Evolutionary conservation across 2,329 filamentous ascomycete species (phyloP), one percentile per base, ranked within the genome.

Genomic region (Bipolaris gigantea): DNA sequence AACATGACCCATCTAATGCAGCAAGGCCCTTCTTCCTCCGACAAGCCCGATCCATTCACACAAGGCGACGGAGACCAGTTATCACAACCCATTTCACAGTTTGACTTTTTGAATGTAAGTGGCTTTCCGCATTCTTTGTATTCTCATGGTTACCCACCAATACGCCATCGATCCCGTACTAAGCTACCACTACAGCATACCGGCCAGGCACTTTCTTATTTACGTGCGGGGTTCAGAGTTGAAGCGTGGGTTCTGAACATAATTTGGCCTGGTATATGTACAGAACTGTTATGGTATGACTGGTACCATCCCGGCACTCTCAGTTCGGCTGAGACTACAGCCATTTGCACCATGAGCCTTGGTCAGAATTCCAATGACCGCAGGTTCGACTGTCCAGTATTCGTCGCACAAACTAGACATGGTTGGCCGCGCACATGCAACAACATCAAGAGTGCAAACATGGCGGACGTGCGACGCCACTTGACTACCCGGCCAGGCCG

Each of bases 391-490:
- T 48, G 46, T 27, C 46, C 46, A 3, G 30, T 41, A 2, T 41
- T 40, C 5, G 46, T 41, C 6, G 40, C 40, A 21, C 27, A 43
- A 43, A n/a, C 27, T 33, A 25, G 40, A 32, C 18, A 43, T 43
- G 40, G 40, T 15, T 43, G 40, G 27, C 25, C 40, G 6, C 40
- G 40, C 7, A 43, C 40, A 3, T 43, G 40, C 21, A 43, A 43
- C 10, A 43, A 43, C 27, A 10, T 19, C 2, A 43, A 43, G 25
- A 32, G 40, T 43, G 2, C 10, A 1, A 56, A 36, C 25, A 43
- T 62, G 40, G 47, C 57, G 2, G 56, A 57, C 0, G 33, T 59
- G 32, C 56, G 57, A 10, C 54, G 45, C 6, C 58, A 62, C 4
- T n/a, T 61, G 21, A 45, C 9, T 5, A 41, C 39, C 16, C 34